Evolutionary conservation across 176 grass and related monocot genomes (phyloP).

Genomic region (Musa schizocarpa): DNA sequence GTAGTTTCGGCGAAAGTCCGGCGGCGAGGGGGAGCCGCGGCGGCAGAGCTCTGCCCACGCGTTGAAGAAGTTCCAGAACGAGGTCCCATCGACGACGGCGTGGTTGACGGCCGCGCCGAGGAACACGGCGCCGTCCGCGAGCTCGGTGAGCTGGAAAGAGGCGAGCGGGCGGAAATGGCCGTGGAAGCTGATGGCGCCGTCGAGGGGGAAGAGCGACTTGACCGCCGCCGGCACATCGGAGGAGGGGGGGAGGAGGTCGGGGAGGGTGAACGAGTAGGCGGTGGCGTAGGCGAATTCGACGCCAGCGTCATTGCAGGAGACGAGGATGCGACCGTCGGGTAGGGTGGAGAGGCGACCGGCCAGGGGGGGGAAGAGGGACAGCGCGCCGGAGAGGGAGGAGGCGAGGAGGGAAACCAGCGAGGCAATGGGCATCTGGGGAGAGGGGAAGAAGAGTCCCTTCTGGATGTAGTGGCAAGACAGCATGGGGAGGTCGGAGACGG

Average conservation of each 20-base stretch:
- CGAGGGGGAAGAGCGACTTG: conserved; percentile 72
- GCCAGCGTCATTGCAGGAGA: conserved; percentile 73
- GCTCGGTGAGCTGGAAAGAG: conserved; percentile 82
- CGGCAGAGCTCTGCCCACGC: conserved; percentile 70
- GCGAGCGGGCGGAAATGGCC: conserved; percentile 68
- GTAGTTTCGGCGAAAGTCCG: conserved; percentile 63
- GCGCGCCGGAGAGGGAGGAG: conserved; percentile 53
- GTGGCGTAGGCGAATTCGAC: conserved; percentile 61
- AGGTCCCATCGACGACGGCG: conserved; percentile 83
- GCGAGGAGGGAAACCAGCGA: conserved; percentile 46
- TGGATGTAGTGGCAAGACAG: conserved; percentile 99
- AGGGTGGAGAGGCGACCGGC: conserved; percentile 69
- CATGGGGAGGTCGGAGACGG: conserved; percentile 95
- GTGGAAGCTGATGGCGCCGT: conserved; percentile 66
- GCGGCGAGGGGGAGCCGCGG: conserved; percentile 41
- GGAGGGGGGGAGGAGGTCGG: conserved; percentile 37
- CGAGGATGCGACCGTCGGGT: conserved; percentile 49
- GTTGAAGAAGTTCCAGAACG: conserved; percentile 93
- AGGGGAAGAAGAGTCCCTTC: conserved; percentile 84
- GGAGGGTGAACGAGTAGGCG: conserved; percentile 34
- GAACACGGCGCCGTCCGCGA: conserved; percentile 69
- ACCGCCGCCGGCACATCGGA: conserved; percentile 61
- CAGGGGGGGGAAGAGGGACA: conserved; percentile 48
- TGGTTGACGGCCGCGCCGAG: conserved; percentile 74
- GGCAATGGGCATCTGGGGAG: conserved; percentile 41